Conservation (phyloP, 768 basidiomycete genomes). For the Podaxis rugospora region DNA sequence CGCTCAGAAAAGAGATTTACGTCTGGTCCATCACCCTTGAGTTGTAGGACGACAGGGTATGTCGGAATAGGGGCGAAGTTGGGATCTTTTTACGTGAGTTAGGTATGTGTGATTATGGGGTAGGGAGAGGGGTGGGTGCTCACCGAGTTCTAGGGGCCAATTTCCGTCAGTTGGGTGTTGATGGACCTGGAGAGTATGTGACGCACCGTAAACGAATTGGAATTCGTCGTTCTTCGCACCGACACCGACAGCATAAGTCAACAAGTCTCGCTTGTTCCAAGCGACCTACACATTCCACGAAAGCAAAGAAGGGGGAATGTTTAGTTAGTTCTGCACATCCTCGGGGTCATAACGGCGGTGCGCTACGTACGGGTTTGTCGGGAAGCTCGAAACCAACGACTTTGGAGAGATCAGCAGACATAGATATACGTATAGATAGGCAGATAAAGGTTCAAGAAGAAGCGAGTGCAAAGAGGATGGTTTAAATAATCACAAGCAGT, state of each 20-base stretch:
- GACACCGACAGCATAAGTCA: conserved; percentile 76
- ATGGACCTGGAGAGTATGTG: neutral
- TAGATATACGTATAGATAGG: neutral
- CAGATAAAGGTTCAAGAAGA: neutral
- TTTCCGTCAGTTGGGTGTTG: neutral
- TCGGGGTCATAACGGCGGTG: neutral
- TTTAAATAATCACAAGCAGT: conserved; percentile 3
- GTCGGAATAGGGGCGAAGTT: conserved; percentile 78
- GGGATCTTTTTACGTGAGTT: conserved; percentile 16
- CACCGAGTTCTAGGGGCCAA: conserved; percentile 46
- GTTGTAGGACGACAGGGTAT: conserved; percentile 73
- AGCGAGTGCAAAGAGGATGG: neutral
- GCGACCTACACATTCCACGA: conserved; percentile 45
- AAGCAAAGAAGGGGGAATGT: neutral
- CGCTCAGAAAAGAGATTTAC: conserved; percentile 63
- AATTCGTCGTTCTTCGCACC: conserved; percentile 77
- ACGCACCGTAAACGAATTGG: conserved; percentile 65
- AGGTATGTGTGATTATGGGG: neutral
- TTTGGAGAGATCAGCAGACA: conserved; percentile 50
- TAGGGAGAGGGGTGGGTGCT: conserved; percentile 13
- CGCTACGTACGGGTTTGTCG: conserved; percentile 47
- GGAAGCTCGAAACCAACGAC: conserved; percentile 56
- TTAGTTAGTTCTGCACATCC: neutral
- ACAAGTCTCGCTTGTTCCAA: conserved; percentile 82
- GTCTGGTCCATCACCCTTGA: conserved; percentile 69